phyloP scores from a whole-genome alignment of 139 green algal genomes.

The Chlorella sp. region DNA sequence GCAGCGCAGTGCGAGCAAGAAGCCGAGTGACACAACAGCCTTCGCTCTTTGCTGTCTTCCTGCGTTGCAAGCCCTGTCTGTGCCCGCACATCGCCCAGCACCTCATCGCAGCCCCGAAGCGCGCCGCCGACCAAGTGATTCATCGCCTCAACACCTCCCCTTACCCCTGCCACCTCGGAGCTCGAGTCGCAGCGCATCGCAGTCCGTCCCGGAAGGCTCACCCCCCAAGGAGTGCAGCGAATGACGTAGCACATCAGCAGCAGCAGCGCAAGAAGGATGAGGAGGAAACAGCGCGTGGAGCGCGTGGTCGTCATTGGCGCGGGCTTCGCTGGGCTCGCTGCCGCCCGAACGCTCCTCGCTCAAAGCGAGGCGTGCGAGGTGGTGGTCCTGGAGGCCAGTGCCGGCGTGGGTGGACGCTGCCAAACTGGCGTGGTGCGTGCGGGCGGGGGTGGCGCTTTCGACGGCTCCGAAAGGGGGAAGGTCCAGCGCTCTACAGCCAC shows the following conservation, averaged over 20 bases:
- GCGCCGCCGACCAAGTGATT: not conserved
- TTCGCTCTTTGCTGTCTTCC: too few relatives aligned
- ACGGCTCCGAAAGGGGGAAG: not conserved
- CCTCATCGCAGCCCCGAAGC: too few relatives aligned
- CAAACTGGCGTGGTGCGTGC: slow-evolving; percentile 8
- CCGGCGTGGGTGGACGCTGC: slow-evolving; percentile 13
- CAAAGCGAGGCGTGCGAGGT: not conserved
- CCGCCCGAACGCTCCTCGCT: not conserved
- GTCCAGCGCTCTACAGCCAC: not conserved
- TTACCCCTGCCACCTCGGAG: too few relatives aligned
- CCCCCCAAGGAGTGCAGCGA: not conserved
- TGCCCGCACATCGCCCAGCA: too few relatives aligned
- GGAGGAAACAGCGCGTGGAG: too few relatives aligned
- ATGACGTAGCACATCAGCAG: too few relatives aligned
- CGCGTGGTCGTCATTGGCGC: slow-evolving; percentile 13
- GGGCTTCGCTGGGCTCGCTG: slow-evolving; percentile 20
- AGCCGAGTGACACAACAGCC: too few relatives aligned
- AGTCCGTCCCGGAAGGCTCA: not conserved
- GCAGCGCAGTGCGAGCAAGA: too few relatives aligned
- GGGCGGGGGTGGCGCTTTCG: not conserved
- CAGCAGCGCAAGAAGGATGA: too few relatives aligned
- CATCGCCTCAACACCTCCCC: too few relatives aligned
- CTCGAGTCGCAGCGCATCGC: not conserved
- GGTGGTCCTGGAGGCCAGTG: slow-evolving; percentile 18
- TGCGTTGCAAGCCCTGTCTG: too few relatives aligned